phyloP scores from a whole-genome alignment of 108 stramenopile species.

The Cyclotella atomus region DNA sequence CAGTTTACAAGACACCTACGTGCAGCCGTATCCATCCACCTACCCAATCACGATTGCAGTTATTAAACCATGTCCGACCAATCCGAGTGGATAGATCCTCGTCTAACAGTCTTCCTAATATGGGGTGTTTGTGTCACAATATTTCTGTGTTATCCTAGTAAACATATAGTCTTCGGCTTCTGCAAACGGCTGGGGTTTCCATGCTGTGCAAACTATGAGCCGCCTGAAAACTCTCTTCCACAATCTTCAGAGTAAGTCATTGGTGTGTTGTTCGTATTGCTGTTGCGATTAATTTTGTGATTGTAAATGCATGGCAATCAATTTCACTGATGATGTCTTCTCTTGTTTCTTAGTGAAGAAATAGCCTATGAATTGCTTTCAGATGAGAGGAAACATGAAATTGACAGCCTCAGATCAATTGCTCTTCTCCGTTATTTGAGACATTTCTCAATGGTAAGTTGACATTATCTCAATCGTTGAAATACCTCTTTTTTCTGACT shows the following conservation, averaged over 20 bases:
- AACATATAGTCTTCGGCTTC: neutral
- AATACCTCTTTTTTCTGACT: neutral
- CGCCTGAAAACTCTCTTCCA: neutral
- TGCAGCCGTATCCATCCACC: neutral
- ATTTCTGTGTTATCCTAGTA: constrained; percentile 14
- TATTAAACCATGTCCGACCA: neutral
- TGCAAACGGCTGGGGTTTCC: constrained; percentile 12
- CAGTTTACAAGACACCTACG: constrained; percentile 3
- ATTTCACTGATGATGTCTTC: too few relatives aligned
- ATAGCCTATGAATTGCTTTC: constrained; percentile 31
- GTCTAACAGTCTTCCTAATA: constrained; percentile 13
- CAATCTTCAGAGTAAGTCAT: constrained; percentile 12
- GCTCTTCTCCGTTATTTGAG: constrained; percentile 25
- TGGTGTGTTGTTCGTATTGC: neutral
- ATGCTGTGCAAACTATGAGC: neutral
- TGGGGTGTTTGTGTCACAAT: constrained; percentile 11
- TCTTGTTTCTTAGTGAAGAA: too few relatives aligned
- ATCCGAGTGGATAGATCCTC: constrained; percentile 17
- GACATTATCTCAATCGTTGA: neutral
- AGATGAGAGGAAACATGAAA: constrained; percentile 21
- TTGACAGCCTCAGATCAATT: constrained; percentile 28
- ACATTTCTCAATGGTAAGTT: constrained; percentile 34
- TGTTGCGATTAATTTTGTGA: neutral
- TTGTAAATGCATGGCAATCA: neutral
- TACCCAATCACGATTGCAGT: neutral